These are phyloP conservation scores for Periconia macrospinosa DNA, from an alignment of 2,329 filamentous ascomycete genomes.

Conservation along the genomic window DNA sequence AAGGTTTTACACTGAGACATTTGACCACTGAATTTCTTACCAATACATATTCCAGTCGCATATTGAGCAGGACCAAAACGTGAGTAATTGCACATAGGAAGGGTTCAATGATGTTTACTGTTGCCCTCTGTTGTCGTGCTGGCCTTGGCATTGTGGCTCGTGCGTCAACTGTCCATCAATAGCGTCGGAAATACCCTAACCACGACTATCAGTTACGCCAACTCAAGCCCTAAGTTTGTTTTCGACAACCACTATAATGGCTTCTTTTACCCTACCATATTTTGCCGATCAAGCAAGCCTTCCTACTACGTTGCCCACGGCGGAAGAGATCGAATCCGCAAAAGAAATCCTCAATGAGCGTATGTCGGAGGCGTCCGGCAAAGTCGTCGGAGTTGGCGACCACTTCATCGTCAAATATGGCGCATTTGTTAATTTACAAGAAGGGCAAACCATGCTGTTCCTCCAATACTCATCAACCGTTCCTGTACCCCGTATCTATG, in stretches of 20 bases:
- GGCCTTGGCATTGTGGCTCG: too few relatives aligned
- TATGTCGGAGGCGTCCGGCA: slow-evolving; percentile 9
- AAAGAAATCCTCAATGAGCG: slow-evolving; percentile 18
- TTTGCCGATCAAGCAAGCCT: slow-evolving; percentile 16
- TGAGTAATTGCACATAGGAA: too few relatives aligned
- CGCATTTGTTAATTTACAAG: slow-evolving; percentile 12
- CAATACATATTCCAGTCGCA: too few relatives aligned
- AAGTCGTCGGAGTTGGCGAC: slow-evolving; percentile 20
- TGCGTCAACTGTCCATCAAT: too few relatives aligned
- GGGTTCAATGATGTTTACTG: too few relatives aligned
- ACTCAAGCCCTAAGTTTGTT: too few relatives aligned
- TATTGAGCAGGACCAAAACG: too few relatives aligned
- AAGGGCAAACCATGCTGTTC: slow-evolving; percentile 19
- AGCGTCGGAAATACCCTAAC: too few relatives aligned
- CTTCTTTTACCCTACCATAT: slow-evolving; percentile 16
- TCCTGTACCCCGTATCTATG: slow-evolving; percentile 19
- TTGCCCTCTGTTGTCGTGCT: too few relatives aligned
- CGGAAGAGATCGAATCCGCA: slow-evolving; percentile 18
- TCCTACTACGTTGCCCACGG: slow-evolving; percentile 18
- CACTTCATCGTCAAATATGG: slow-evolving; percentile 23
- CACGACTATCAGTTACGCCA: too few relatives aligned
- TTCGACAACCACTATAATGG: slow-evolving; percentile 12
- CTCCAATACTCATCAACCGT: slow-evolving; percentile 16
- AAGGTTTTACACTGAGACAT: too few relatives aligned
- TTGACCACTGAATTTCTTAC: too few relatives aligned